Evolutionary conservation across 2,329 filamentous ascomycete genomes (phyloP), one percentile per base, ranked within the genome.

Genomic region (Diaporthe citriasiana): DNA sequence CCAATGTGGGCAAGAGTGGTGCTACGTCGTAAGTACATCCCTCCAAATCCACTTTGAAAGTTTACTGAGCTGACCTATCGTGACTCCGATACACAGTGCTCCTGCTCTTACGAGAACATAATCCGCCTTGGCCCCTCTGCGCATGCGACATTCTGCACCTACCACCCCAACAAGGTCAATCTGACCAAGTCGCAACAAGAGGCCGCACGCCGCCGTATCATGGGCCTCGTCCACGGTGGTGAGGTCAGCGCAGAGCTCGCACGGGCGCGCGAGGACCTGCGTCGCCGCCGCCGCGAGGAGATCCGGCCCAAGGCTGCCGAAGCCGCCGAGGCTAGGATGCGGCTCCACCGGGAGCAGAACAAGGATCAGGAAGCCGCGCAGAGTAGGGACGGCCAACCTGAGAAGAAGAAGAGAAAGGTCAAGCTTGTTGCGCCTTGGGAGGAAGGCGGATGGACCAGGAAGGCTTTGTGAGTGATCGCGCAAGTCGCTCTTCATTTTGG

Each of bases 151-250:
- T 75, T 75, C 55, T 75, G 74, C 45, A 74, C 66, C 59, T 74
- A 75, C 68, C 74, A 75, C 53, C 74, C 74, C 15, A 75, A 75
- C 68, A 75, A 74, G 42, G 68, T 75, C 51, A 71, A 56, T 40
- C 59, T 75, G 13, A 74, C 71, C 27, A 68, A 71, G 38, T 17
- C 25, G 4, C 74, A 75, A 30, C 68, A 71, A n/a, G 74, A 75
- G 2, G 33, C 59, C 13, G 72, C 71, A 9, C 71, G 68, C 30
- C 42, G 4, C 4, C 74, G 71, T 12, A 75, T 75, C 60, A 71
- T 75, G 74, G 74, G 68, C 22, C 74, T 75, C 51, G 74, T 75
- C 22, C 74, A 75, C 47, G 74, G 74, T n/a, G 68, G 74, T 4
- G 59, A 73, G 40, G 55, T 75, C 55, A 75, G 74, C 53, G 71